These are phyloP conservation scores for Linderina pennispora DNA, from an alignment of 192 early-diverging fungal species.

Conservation along the genomic window DNA sequence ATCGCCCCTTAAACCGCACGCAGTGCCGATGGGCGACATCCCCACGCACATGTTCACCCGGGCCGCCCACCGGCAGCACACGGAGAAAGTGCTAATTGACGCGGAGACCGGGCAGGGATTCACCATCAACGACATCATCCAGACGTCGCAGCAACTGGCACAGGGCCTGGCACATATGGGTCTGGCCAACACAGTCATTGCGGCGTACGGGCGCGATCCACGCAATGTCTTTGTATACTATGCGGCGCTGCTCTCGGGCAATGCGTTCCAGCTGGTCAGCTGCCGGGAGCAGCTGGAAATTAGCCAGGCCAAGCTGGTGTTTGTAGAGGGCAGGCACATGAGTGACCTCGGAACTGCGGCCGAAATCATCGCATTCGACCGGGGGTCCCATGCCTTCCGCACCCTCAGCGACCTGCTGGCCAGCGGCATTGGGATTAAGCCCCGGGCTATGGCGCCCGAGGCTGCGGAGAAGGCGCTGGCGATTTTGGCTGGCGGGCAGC, in stretches of 20 bases:
- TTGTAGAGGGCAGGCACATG: conserved; percentile 16
- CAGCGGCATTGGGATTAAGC: conserved; percentile 23
- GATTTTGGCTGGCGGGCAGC: conserved; percentile 3
- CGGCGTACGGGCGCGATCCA: conserved; percentile 29
- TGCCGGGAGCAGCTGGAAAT: too few species aligned
- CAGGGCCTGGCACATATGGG: conserved; percentile 23
- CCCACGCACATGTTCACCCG: conserved; percentile 39
- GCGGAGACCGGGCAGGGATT: conserved; percentile 25
- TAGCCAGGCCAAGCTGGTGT: conserved; percentile 25
- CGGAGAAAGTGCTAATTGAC: conserved; percentile 32
- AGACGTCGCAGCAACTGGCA: conserved; percentile 24
- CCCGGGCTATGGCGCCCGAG: conserved; percentile 27
- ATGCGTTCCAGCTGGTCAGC: conserved; percentile 26
- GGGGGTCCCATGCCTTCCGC: too few species aligned
- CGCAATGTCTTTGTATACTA: conserved; percentile 41
- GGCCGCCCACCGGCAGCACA: conserved; percentile 19
- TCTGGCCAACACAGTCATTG: conserved; percentile 18
- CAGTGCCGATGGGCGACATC: conserved; percentile 35
- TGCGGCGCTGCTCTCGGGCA: conserved; percentile 39
- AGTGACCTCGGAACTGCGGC: too few species aligned
- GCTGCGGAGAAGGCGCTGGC: too few species aligned
- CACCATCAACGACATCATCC: conserved; percentile 35
- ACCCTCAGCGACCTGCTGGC: conserved; percentile 27
- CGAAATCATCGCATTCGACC: too few species aligned
- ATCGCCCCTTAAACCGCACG: conserved; percentile 28